A percentile compares a stretch with the other conserved stretches of the same genome.
Evolutionary conservation across 139 green algal species (phyloP).

Genomic region (Chlorella sp.): DNA sequence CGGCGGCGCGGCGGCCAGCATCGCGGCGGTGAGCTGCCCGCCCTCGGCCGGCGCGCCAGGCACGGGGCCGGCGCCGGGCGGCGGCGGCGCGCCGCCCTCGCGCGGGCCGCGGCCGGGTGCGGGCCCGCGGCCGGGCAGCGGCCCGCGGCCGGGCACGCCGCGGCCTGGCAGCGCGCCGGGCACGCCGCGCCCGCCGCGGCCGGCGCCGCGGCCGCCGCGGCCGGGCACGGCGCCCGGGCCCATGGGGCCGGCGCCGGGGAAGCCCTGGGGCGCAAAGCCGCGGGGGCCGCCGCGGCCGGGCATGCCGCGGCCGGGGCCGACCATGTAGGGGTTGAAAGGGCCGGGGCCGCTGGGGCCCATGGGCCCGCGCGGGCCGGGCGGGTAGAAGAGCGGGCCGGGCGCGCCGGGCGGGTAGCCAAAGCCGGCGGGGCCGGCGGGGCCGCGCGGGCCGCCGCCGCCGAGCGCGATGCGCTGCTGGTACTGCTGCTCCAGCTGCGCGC

Average conservation of each 20-base stretch:
- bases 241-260: background rate
- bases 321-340: constrained; percentile 33
- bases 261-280: constrained; percentile 4
- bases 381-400: constrained; percentile 40
- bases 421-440: constrained; percentile 50
- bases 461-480: constrained; percentile 46
- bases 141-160: background rate
- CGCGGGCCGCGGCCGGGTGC: constrained; percentile 42
- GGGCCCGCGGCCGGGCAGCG: no score
- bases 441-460: constrained; percentile 21
- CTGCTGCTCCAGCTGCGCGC: constrained; percentile 78
- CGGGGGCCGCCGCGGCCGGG: constrained; percentile 28
- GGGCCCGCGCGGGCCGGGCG: constrained; percentile 19
- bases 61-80: constrained; percentile 15
- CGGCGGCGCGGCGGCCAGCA: constrained; percentile 75
- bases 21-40: constrained; percentile 57
- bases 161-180: background rate
- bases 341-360: constrained; percentile 12
- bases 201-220: constrained; percentile 15
- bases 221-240: constrained; percentile 16
- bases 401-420: constrained; percentile 28
- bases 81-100: constrained; percentile 8
- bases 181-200: constrained; percentile 13
- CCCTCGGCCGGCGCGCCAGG: constrained; percentile 33
- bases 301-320: constrained; percentile 29